Percentiles rank a stretch among this genome's conserved stretches.
Evolutionary conservation across 2,329 filamentous ascomycete species (phyloP).

Genomic region (Cadophora luteo-olivacea): DNA sequence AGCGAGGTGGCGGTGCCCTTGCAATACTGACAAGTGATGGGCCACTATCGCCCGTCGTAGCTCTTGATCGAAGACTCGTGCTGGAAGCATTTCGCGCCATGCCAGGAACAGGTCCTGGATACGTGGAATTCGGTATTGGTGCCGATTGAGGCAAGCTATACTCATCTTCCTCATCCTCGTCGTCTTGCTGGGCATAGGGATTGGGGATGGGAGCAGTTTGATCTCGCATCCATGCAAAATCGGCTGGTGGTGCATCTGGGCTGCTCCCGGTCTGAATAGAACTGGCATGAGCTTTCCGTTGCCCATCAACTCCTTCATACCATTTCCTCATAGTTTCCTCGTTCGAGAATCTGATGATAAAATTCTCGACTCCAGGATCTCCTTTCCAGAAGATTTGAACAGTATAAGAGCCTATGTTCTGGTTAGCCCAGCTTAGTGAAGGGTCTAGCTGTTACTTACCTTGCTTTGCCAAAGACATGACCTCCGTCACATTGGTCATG

Average conservation of each 20-base stretch:
- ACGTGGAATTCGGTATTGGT: constrained; percentile 47
- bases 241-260: constrained; percentile 53
- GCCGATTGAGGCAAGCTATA: constrained; percentile 41
- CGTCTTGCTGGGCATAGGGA: constrained; percentile 74
- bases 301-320: constrained; percentile 78
- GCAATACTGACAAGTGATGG: constrained; percentile 63
- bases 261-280: constrained; percentile 55
- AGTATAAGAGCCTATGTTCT: constrained; percentile 77
- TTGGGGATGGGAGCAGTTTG: constrained; percentile 76
- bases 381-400: constrained; percentile 99
- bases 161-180: constrained; percentile 67
- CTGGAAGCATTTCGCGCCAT: constrained; percentile 75
- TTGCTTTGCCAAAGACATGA: constrained; percentile 85
- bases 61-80: constrained; percentile 76
- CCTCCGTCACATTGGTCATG: constrained; percentile 98
- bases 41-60: constrained; percentile 74
- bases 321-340: constrained; percentile 95
- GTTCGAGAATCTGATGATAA: constrained; percentile 90
- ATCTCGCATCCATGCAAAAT: constrained; percentile 81
- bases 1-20: constrained; percentile 71
- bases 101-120: constrained; percentile 52
- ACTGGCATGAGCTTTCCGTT: constrained; percentile 68
- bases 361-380: constrained; percentile 93
- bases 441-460: constrained; percentile 60
- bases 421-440: neutral